Base-by-base conservation (phyloP, 2,329 filamentous ascomycete species). In the Xylaria sp. region DNA sequence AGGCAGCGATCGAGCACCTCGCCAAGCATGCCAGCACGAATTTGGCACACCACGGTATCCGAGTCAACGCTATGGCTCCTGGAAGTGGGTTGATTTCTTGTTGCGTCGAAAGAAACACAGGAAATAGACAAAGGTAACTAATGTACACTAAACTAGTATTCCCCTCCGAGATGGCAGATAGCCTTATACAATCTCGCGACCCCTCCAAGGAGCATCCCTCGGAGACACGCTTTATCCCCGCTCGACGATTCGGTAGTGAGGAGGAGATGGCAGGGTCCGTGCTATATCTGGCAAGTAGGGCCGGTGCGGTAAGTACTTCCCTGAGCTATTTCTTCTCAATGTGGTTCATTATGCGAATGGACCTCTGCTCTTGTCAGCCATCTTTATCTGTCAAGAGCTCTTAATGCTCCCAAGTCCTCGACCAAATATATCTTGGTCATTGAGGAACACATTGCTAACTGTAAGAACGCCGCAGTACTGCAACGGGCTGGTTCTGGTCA, bases 191-290 rank as follows among this genome's bases (percentile, higher is more conserved):
- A 13, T 20, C 13, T 7, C 73, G 75, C 15, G 73, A 79, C 46
- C 75, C 76, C 0, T 70, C 71, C 12, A 72, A 64, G 39, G 75
- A 78, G 62, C 20, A 64, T 2, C 64, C 60, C 1, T 70, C 72
- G 1, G 58, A 78, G 12, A 58, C 46, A 1, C 58, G 18, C 9
- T 78, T 72, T 46, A 77, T 78, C 36, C 75, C 76, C 1, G 73
- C 73, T 13, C 71, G 72, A 9, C 75, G 75, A 7, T 78, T 75
- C 31, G 77, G 77, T 31, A 67, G 70, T 9, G 73, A 76, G 12
- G 75, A 79, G 63, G 77, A 79, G 20, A 78, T 78, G 75, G 73
- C 69, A 9, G 77, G 78, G 1, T 71, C 68, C 8, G 51, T 75
- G 9, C 70, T 79, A 6, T 78, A 78, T 59, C 67, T 79, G n/a